Percentiles rank a stretch among this genome's conserved stretches.
These are phyloP conservation scores for Microascus cirrosus DNA, from an alignment of 2,329 filamentous ascomycete genomes.

Conservation along the genomic window DNA sequence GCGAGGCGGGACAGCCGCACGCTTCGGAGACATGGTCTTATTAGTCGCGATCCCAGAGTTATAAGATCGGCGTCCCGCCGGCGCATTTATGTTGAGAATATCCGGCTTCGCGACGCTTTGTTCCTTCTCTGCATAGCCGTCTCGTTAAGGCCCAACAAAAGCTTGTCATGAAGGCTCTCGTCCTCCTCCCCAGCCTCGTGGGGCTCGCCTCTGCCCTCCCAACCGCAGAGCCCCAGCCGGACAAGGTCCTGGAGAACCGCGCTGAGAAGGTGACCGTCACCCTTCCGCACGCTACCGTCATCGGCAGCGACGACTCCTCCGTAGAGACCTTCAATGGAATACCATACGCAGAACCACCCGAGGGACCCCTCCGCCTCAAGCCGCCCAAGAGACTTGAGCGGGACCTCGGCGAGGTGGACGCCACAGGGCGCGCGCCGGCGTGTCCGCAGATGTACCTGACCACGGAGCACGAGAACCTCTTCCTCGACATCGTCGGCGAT, in stretches of 20 bases:
- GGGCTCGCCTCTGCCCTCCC: constrained; percentile 1
- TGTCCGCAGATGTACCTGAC: constrained; percentile 50
- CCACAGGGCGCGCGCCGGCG: constrained; percentile 31
- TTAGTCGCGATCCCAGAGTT: neutral
- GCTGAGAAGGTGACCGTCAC: constrained; percentile 7
- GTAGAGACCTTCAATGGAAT: constrained; percentile 53
- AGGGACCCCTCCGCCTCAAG: constrained; percentile 45
- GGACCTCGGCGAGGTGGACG: constrained; percentile 38
- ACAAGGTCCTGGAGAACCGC: neutral
- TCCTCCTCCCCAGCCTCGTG: neutral
- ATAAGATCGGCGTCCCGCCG: neutral
- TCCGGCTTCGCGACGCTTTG: neutral
- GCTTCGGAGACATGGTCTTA: neutral
- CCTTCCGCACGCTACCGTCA: constrained; percentile 10
- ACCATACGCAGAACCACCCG: constrained; percentile 51
- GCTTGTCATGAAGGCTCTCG: neutral
- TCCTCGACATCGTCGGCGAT: constrained; percentile 23
- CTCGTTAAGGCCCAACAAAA: neutral
- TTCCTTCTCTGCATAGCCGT: neutral
- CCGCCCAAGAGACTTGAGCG: constrained; percentile 40
- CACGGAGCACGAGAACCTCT: constrained; percentile 20
- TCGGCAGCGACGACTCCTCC: constrained; percentile 10
- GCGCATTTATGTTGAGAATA: neutral
- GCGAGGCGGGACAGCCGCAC: neutral
- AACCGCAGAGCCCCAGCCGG: neutral